Conservation (phyloP, 371 early-diverging fungal genomes). For the Mortierella polycephala region DNA sequence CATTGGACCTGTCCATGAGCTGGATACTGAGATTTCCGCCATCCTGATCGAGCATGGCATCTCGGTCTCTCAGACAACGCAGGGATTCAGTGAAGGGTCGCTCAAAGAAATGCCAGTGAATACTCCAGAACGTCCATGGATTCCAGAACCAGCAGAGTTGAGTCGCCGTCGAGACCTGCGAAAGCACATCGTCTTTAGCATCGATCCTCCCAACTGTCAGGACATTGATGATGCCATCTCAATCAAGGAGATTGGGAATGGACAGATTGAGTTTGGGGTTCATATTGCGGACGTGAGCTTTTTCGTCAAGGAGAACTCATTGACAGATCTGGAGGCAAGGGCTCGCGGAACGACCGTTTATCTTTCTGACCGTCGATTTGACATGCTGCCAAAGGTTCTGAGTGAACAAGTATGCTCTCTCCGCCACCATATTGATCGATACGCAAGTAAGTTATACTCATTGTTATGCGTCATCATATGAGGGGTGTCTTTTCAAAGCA, state of each 20-base stretch:
- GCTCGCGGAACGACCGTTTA: slow-evolving; percentile 96
- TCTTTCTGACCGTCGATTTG: slow-evolving; percentile 91
- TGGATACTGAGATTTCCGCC: slow-evolving; percentile 81
- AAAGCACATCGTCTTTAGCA: slow-evolving; percentile 65
- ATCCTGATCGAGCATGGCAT: slow-evolving; percentile 84
- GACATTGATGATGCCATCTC: slow-evolving; percentile 98
- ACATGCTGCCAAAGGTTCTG: slow-evolving; percentile 97
- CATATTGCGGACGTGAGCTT: slow-evolving; percentile 99
- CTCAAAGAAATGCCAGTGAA: slow-evolving; percentile 78
- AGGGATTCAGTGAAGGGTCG: slow-evolving; percentile 73
- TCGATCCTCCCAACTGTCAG: slow-evolving; percentile 94
- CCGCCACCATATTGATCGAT: slow-evolving; percentile 82
- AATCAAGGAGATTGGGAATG: slow-evolving; percentile 64
- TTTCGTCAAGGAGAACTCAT: slow-evolving; percentile 83
- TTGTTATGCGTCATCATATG: background rate
- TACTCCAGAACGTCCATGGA: slow-evolving; percentile 66
- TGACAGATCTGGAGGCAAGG: slow-evolving; percentile 90
- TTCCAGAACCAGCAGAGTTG: slow-evolving; percentile 66
- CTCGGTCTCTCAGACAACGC: slow-evolving; percentile 76
- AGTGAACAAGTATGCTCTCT: slow-evolving; percentile 91
- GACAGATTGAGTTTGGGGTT: slow-evolving; percentile 83
- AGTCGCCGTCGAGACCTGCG: slow-evolving; percentile 65
- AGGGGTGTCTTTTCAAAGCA: background rate
- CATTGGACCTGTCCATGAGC: slow-evolving; percentile 76
- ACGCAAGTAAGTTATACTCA: slow-evolving; percentile 64